Base-by-base conservation (phyloP, 805 yeast species). In the Lachancea sp. region DNA sequence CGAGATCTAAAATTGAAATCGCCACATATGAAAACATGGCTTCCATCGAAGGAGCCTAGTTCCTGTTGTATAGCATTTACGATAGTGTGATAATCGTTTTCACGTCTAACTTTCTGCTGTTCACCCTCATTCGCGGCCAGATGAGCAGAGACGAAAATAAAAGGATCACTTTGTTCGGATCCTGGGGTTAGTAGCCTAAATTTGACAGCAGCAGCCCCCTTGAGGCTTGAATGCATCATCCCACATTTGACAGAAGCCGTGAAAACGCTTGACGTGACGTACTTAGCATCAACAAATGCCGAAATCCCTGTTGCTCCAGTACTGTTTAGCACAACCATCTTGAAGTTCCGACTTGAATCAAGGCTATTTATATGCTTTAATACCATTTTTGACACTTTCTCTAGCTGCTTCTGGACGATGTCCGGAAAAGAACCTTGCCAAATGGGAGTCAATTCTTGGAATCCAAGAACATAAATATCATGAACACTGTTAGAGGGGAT, bases 1-100 rank as follows among this genome's bases (percentile, higher is more conserved):
- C 54, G 59, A 6, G 82, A 72, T 32, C 97, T 68, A 59, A 83
- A 89, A 56, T 89, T 89, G 51, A 89, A 65, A 60, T 89, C 97
- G 0, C 97, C 97, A 70, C 85, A 63, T 38, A 88, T 58, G 52
- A 88, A 81, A 4, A 80, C 61, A 55, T 83, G 95, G 3, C 77
- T 79, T 48, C 79, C 81, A 9, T 70, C 72, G 53, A 83, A 79
- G 23, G 46, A 31, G 11, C 52, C 43, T 13, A 52, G 47, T 20
- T 47, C 48, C 9, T 35, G 35, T 41, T 71, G 75, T 34, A 83
- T 54, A 3, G 75, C 70, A 23, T 74, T 65, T 51, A 78, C 67
- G 2, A 85, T 60, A 2, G 64, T 60, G 24, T 61, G 49, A 25
- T 76, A 66, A 52, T 83, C 79, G 3, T 53, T 45, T 50, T 82